Evolutionary conservation across 2,329 filamentous ascomycete species (phyloP).

Genomic region (Sporothrix luriei): DNA sequence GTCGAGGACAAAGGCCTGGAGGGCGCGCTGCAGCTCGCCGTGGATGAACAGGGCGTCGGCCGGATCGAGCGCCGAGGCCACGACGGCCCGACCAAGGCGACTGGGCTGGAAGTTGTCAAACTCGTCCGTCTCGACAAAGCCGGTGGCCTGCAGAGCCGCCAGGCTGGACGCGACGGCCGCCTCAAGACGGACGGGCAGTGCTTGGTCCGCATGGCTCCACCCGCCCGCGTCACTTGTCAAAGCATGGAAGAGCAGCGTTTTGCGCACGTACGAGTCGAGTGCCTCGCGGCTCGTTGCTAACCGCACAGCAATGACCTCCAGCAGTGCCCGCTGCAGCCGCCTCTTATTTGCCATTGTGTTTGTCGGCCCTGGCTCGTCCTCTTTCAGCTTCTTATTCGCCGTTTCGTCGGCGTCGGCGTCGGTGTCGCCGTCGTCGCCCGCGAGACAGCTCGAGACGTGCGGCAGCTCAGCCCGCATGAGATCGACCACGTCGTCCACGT

Average conservation of each 20-base stretch:
- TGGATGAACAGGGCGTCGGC: conserved; percentile 75
- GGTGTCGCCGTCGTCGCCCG: background rate
- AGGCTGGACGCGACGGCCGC: conserved; percentile 62
- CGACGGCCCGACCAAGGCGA: conserved; percentile 68
- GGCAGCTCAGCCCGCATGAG: conserved; percentile 74
- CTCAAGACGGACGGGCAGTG: conserved; percentile 20
- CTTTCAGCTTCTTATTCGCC: conserved; percentile 39
- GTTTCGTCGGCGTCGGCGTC: conserved; percentile 48
- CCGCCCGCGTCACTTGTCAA: conserved; percentile 42
- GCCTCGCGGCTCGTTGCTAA: conserved; percentile 67
- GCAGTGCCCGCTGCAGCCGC: conserved; percentile 68
- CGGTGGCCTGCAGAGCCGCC: conserved; percentile 35
- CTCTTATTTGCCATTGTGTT: conserved; percentile 51
- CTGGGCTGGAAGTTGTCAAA: conserved; percentile 62
- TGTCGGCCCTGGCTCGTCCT: background rate
- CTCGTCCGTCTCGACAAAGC: conserved; percentile 56
- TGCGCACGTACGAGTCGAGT: conserved; percentile 68
- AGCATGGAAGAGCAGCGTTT: conserved; percentile 66
- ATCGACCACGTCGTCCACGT: conserved; percentile 69
- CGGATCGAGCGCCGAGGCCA: conserved; percentile 71
- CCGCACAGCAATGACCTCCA: conserved; percentile 70
- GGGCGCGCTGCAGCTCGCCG: conserved; percentile 66
- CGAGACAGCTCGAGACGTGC: conserved; percentile 66
- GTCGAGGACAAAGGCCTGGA: conserved; percentile 76
- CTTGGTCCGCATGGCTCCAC: conserved; percentile 36